Evolutionary conservation across 768 basidiomycete genomes (phyloP).

Genomic region (Boletus subcaerulescens): DNA sequence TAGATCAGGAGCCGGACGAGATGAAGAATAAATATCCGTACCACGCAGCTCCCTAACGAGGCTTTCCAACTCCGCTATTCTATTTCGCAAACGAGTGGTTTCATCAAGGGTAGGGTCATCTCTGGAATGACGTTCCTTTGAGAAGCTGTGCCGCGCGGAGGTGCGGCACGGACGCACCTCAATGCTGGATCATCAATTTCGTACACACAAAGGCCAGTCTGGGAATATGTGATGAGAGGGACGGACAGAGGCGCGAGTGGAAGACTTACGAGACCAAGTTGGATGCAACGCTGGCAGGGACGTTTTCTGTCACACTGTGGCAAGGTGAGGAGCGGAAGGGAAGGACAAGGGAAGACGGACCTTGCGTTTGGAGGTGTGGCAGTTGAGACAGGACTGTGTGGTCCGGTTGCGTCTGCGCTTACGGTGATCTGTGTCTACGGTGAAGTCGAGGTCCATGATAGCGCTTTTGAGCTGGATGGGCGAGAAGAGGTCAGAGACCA

Average conservation of each 20-base stretch:
- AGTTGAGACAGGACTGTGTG: constrained; percentile 83
- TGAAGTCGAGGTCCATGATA: constrained; percentile 76
- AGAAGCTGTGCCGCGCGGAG: background rate
- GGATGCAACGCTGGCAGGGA: constrained; percentile 88
- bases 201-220: constrained; percentile 94
- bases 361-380: constrained; percentile 94
- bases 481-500: constrained; percentile 53
- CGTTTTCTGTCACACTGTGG: constrained; percentile 81
- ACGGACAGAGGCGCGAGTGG: background rate
- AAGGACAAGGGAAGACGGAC: constrained; percentile 38
- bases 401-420: constrained; percentile 89
- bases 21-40: constrained; percentile 30
- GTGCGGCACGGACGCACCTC: constrained; percentile 42
- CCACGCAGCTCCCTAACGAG: constrained; percentile 86
- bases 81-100: constrained; percentile 76
- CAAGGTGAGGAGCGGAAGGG: constrained; percentile 5
- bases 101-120: constrained; percentile 89
- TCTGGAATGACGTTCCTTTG: constrained; percentile 36
- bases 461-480: constrained; percentile 68
- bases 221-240: constrained; percentile 2
- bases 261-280: constrained; percentile 72
- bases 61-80: constrained; percentile 91
- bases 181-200: constrained; percentile 89
- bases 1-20: constrained; percentile 7
- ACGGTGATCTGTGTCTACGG: constrained; percentile 69